Evolutionary conservation across 768 basidiomycete species (phyloP).

Genomic region (Sporobolomyces phaffii): DNA sequence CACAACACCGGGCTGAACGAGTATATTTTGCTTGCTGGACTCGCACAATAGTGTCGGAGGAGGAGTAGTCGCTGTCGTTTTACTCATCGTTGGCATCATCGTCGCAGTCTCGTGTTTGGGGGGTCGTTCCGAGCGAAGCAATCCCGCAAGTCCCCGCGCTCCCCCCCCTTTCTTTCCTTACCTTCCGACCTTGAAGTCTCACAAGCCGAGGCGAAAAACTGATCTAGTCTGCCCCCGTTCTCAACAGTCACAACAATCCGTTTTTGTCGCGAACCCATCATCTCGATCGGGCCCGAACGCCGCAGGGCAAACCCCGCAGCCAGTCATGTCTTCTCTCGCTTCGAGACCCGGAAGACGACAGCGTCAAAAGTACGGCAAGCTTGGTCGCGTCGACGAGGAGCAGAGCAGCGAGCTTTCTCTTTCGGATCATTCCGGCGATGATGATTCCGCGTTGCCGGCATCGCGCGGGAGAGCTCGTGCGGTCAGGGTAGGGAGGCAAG

Average conservation of each 20-base stretch:
- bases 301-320: not conserved
- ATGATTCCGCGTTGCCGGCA: no score
- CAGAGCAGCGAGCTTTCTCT: constrained; percentile 1
- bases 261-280: not conserved
- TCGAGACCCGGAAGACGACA: not conserved
- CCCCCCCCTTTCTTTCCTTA: no score
- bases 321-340: constrained; percentile 7
- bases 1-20: no score
- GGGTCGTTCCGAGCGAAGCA: no score
- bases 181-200: no score
- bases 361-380: not conserved
- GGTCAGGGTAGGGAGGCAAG: no score
- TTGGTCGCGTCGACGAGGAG: not conserved
- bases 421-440: not conserved
- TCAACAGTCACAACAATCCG: constrained; percentile 8
- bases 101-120: constrained; percentile 1
- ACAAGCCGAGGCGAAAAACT: no score
- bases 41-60: constrained; percentile 9
- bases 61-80: not conserved
- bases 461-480: no score
- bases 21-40: no score
- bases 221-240: not conserved
- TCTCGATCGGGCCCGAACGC: not conserved
- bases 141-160: not conserved
- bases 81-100: constrained; percentile 1